Evolutionary conservation across 129 eudicot species (phyloP).

Genomic region (carrot (Daucus carota)): DNA sequence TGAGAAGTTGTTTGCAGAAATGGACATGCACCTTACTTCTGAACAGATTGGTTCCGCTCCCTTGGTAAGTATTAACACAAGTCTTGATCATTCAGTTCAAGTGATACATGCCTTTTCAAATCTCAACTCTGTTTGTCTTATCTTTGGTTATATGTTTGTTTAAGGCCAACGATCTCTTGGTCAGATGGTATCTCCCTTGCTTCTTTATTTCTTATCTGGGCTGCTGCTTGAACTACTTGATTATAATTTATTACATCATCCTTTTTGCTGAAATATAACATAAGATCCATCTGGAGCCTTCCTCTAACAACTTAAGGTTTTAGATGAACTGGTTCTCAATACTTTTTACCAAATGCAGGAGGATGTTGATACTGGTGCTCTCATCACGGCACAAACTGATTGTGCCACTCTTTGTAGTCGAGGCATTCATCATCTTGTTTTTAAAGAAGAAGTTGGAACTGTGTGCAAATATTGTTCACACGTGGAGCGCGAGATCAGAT

Average conservation of each 20-base stretch:
- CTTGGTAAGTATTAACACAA: neutral
- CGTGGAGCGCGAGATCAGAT: conserved; percentile 32
- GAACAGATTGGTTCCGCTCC: conserved; percentile 5
- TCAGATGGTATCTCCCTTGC: too few relatives aligned
- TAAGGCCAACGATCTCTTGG: too few relatives aligned
- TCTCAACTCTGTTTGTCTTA: neutral
- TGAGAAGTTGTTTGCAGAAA: neutral
- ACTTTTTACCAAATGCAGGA: conserved; percentile 30
- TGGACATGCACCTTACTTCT: conserved; percentile 5
- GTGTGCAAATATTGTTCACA: conserved; percentile 34
- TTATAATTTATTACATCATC: neutral
- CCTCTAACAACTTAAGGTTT: too few relatives aligned
- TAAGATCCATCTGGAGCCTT: too few relatives aligned
- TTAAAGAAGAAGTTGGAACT: conserved; percentile 45
- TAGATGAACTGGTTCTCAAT: too few relatives aligned
- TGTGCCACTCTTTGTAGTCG: neutral
- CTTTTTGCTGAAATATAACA: too few relatives aligned
- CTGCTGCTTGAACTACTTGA: neutral
- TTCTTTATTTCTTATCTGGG: neutral
- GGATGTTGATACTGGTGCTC: conserved; percentile 15
- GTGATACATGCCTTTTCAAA: neutral
- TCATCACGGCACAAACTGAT: neutral
- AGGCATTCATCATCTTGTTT: conserved; percentile 24
- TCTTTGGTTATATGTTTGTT: neutral
- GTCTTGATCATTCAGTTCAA: neutral